Evolutionary conservation across 2,329 filamentous ascomycete species (phyloP), one percentile per base, ranked within the genome.

Genomic region (Colletotrichum sp.): DNA sequence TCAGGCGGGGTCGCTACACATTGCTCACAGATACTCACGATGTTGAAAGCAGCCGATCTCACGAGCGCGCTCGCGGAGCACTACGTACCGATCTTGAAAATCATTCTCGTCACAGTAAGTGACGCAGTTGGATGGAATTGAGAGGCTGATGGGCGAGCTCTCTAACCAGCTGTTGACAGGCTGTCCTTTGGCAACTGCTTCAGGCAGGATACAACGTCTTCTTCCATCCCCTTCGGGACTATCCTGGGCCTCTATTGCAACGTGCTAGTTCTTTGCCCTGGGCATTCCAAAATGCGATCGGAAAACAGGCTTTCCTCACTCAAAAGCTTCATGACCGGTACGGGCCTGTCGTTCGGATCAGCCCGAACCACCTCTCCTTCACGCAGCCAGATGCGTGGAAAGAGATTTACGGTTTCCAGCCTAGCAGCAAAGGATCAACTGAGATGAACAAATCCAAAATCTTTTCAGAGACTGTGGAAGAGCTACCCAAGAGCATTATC

Each of bases 321-420:
- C 72, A 73, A 24, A 34, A 24, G 8, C 70, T 78, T 2, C 81
- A 83, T n/a, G 72, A 79, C 10, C 16, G 64, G 4, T 83, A 83
- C 58, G 82, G 81, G 10, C 77, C 79, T 13, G 81, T 88, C 1
- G 82, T 89, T 10, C 84, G 87, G 3, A 79, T 86, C 7, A 81
- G 80, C 1, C 87, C 87, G 0, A 82, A 83, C 24, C 80, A 84
- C 34, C 80, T 89, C 5, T 83, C 84, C 2, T 87, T 86, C 73
- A 83, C 81, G 15, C 80, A 81, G 3, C 57, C 80, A 5, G 64
- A 79, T 7, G 84, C 83, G 1, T 87, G 83, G 83, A 84, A 83
- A 67, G 84, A 86, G 9, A 88, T 88, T 18, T 86, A 87, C 68
- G 84, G 83, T 34, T 67, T 70, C 12, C 74, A 63, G 5, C 61